Evolutionary conservation across 352 stramenopile genomes (phyloP), one percentile per base, ranked within the genome.

Genomic region (Pythium rishiriense): DNA sequence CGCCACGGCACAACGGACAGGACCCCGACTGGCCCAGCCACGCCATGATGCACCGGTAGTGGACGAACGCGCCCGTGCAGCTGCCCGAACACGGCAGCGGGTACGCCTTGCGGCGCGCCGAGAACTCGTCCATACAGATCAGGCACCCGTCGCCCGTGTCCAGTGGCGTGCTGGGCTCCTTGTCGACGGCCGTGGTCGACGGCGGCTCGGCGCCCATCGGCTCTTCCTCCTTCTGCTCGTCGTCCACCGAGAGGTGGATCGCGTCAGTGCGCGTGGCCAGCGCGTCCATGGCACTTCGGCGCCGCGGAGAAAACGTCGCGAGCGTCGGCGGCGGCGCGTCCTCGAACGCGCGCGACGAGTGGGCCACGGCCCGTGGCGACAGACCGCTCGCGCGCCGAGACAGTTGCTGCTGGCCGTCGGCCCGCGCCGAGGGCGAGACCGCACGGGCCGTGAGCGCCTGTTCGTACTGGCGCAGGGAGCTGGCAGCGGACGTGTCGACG

Each of bases 101-200:
- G 42, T 96, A 96, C 22, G 87, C 84, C 61, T 92, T 92, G 19
- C 87, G 79, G 48, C 85, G 70, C 19, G 81, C 83, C 41, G 85
- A 91, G 78, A 96, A 96, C 68, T 96, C 85, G 66, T 96, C 87
- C 87, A 96, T 96, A 55, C 87, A 96, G 53, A 96, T 96, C 6
- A 96, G 59, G 65, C 87, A 94, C 12, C 83, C 82, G 43, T 81
- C 73, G 14, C 57, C 68, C 51, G 61, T 60, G 29, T 81, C 70
- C 8, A 68, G 24, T 22, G 65, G 68, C 3, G 64, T 64, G 12
- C 49, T 42, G 19, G 52, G 37, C 43, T 74, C 68, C 43, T 75
- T 67, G n/a, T 68, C 56, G 14, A 67, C 59, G 3, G 59, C 24
- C 10, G 68, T 65, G 22, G 66, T 62, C 31, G 47, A 33, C 10